Evolutionary conservation across 2,329 filamentous ascomycete genomes (phyloP).

Genomic region (Trichoderma polysporum): DNA sequence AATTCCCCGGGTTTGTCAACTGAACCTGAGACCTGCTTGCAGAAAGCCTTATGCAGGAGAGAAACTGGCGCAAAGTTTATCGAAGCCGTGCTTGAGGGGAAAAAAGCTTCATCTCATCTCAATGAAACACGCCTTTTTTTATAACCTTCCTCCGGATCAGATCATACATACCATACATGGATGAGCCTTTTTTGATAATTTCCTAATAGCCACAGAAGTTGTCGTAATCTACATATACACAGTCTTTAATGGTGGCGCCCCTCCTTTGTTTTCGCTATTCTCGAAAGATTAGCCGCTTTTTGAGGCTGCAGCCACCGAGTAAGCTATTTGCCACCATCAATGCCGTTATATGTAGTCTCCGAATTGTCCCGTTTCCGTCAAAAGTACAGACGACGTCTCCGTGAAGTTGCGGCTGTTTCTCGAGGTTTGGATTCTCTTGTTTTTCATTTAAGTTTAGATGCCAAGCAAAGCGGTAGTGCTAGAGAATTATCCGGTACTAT

Average conservation of each 20-base stretch:
- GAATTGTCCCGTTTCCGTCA: conserved; percentile 7
- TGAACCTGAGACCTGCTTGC: conserved; percentile 10
- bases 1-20: not conserved
- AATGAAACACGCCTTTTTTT: not conserved
- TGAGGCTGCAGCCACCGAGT: conserved; percentile 1
- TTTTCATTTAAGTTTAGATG: not conserved
- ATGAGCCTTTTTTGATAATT: not conserved
- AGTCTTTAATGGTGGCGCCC: not conserved
- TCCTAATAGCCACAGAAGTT: not conserved
- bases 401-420: not conserved
- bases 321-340: not conserved
- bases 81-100: not conserved
- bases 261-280: not conserved
- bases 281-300: not conserved
- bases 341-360: not conserved
- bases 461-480: not conserved
- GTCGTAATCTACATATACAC: not conserved
- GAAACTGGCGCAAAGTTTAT: conserved; percentile 8
- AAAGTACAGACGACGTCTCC: not conserved
- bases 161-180: not conserved
- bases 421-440: not conserved
- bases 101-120: not conserved
- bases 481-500: not conserved
- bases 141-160: not conserved
- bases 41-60: conserved; percentile 4